These are phyloP conservation scores for Paecilomyces sp. DNA, from an alignment of 2,329 filamentous ascomycete species.

Conservation along the genomic window DNA sequence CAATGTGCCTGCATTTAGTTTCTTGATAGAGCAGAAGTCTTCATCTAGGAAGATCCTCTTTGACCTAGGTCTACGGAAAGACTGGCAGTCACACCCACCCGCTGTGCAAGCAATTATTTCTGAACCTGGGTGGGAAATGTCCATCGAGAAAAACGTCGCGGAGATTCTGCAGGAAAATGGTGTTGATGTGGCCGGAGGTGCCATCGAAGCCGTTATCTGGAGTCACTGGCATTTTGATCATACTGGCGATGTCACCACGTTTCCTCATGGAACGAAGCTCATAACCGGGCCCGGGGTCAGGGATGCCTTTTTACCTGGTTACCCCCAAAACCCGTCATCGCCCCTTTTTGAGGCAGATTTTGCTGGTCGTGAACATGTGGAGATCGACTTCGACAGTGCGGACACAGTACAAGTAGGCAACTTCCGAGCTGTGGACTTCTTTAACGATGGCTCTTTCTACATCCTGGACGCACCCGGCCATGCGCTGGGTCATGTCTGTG, in stretches of 20 bases:
- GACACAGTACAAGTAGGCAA: neutral
- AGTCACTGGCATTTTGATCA: neutral
- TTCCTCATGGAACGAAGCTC: neutral
- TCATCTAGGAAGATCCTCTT: constrained; percentile 15
- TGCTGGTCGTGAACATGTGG: neutral
- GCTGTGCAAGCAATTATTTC: constrained; percentile 4
- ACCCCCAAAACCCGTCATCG: neutral
- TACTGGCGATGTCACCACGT: neutral
- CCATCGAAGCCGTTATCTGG: neutral
- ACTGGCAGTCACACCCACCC: constrained; percentile 19
- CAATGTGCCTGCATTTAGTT: constrained; percentile 3
- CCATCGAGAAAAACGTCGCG: neutral
- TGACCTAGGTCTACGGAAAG: constrained; percentile 25
- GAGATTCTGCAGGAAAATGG: neutral
- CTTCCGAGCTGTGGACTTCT: constrained; percentile 15
- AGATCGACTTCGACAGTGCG: neutral
- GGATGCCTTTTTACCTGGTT: neutral
- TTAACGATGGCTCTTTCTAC: constrained; percentile 22
- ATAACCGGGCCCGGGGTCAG: neutral
- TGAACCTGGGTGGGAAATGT: neutral
- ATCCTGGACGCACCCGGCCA: constrained; percentile 11
- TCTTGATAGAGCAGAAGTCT: constrained; percentile 3
- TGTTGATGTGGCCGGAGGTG: no score
- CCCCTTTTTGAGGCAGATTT: neutral
- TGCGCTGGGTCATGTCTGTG: constrained; percentile 14